Evolutionary conservation across 2,329 filamentous ascomycete genomes (phyloP), one percentile per base, ranked within the genome.

Genomic region (Eurotiales sp.): DNA sequence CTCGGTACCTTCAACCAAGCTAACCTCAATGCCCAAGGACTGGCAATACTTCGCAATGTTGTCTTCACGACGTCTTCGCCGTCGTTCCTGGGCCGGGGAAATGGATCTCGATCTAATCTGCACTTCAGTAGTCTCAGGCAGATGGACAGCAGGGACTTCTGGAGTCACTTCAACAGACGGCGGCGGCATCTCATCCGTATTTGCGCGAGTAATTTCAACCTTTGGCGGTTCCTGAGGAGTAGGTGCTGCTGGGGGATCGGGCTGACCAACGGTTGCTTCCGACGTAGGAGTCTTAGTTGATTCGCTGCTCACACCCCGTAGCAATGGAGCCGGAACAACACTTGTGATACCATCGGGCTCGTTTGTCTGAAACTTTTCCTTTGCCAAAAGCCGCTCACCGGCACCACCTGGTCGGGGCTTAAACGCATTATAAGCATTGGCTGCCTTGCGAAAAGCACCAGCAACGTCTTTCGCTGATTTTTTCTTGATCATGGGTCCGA

Each of bases 401-500:
- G 90, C 91, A 57, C 91, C 92, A 52, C 92, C 92, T 29, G 86
- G 85, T 52, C 92, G 83, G 17, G 92, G 92, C 63, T 92, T 95
- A 73, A 97, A 97, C 15, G 81, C 80, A 50, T 85, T 85, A 56
- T 72, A 68, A 21, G 86, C 83, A 50, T 79, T 83, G 0, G 89
- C 90, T 21, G 90, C 90, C 68, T 90, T 95, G 71, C 88, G 87
- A 55, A 96, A 82, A 5, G 82, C 79, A 30, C 82, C 85, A 17
- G 88, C 88, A 60, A 93, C 77, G 51, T 93, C 68, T n/a, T 77
- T 79, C 56, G 80, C 84, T 1, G 84, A 85, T 64, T 88, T 89
- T 56, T 86, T 83, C 69, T 89, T 92, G 61, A 96, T 86, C 91
- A 96, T 96, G 2, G 90, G 89, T 0, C 90, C 90, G 6, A 95